Base-by-base conservation (phyloP, 257 asterid genomes). In the Solanum appendiculatum region DNA sequence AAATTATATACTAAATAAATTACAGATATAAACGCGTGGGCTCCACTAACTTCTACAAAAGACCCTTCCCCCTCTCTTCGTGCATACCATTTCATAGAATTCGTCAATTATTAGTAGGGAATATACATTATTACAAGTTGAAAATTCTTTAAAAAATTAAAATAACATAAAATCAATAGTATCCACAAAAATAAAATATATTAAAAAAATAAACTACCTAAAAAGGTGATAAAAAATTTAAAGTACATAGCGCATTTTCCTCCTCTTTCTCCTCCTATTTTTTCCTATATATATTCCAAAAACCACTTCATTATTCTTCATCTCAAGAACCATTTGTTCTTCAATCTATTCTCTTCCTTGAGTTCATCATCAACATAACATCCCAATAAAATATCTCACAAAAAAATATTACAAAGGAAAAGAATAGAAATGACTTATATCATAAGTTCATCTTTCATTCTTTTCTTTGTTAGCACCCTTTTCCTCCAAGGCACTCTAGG, bases 401-500 rank as follows among this genome's bases (percentile, higher is more conserved):
- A n/a, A n/a, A n/a, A n/a, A n/a, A n/a, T 33, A 36, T 2, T 12
- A 2, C 9, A 77, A 25, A 75, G 83, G 37, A 44, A 77, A 77
- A 77, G n/a, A 77, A 77, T 14, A 77, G 84, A 77, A 77, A 77
- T 77, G 84, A 27, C 34, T 39, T 14, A 10, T n/a, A 6, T 25
- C 31, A 64, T 39, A 56, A 75, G 51, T 39, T 75, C 51, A 8
- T 75, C 13, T 42, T 5, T 39, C 12, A 13, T 75, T 77, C 14
- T 77, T 77, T 88, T 92, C 92, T 36, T 91, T 74, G 86, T 91
- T 2, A 91, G 85, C 86, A 87, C 90, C 85, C 68, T 90, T 68
- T 86, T 89, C 78, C 84, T 92, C 90, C 89, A 90, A 37, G 91
- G 86, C 88, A 54, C 93, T 21, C 86, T 89, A 86, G 96, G 96